Evolutionary conservation across 2,329 filamentous ascomycete species (phyloP).

Genomic region (Trichophyton rubrum): DNA sequence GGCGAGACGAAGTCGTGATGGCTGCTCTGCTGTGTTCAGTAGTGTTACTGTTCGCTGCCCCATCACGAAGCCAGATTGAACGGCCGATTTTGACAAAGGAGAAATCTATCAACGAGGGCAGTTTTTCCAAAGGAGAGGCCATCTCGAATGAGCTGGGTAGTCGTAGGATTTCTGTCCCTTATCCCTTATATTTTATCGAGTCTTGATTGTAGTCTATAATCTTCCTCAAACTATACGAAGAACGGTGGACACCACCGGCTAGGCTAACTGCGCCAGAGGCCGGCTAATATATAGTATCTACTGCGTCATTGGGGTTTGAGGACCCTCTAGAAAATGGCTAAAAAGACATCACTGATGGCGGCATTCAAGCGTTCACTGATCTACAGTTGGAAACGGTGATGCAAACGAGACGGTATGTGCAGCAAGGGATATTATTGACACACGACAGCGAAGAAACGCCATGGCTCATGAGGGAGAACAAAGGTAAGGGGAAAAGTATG

Average conservation of each 20-base stretch:
- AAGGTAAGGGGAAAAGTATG: background rate
- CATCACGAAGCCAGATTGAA: constrained; percentile 29
- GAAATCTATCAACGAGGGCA: background rate
- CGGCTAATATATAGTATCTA: too few relatives aligned
- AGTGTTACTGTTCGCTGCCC: constrained; percentile 4
- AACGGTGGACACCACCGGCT: too few relatives aligned
- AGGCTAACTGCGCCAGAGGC: too few relatives aligned
- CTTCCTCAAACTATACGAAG: too few relatives aligned
- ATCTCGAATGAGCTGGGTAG: background rate
- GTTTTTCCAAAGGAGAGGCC: background rate
- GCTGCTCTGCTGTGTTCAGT: constrained; percentile 5
- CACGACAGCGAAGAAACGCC: too few relatives aligned
- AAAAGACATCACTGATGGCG: too few relatives aligned
- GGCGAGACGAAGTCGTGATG: constrained; percentile 7
- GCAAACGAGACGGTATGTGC: too few relatives aligned
- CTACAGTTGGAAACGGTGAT: too few relatives aligned
- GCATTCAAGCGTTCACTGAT: too few relatives aligned
- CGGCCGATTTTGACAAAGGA: constrained; percentile 27
- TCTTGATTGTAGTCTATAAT: background rate
- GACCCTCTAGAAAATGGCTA: too few relatives aligned
- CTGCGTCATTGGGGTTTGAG: too few relatives aligned
- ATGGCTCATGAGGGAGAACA: too few relatives aligned
- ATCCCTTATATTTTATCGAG: background rate
- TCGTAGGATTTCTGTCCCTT: background rate
- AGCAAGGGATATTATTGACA: background rate